phyloP scores from a whole-genome alignment of 345 rosid species.

The Syzygium aromaticum region DNA sequence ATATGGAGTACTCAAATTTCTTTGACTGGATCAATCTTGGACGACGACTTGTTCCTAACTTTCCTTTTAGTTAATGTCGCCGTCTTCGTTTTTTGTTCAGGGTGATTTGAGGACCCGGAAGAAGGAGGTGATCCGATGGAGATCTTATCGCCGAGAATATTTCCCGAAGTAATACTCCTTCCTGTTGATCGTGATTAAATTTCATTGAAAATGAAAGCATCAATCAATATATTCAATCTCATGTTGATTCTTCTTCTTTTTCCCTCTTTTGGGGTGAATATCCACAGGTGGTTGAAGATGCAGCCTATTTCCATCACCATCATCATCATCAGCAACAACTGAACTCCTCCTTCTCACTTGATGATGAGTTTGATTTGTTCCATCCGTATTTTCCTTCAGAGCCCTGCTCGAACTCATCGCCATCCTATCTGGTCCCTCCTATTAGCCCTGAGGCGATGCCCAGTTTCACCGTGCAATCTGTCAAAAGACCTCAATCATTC shows the following conservation, averaged over 20 bases:
- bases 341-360: background rate
- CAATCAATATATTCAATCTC: background rate
- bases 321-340: background rate
- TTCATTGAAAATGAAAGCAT: background rate
- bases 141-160: background rate
- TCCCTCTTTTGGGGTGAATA: background rate
- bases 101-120: background rate
- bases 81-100: background rate
- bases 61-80: background rate
- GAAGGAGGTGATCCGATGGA: background rate
- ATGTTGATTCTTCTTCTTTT: background rate
- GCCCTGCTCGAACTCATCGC: background rate
- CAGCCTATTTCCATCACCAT: background rate
- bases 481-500: background rate
- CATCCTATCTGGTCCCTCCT: background rate
- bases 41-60: background rate
- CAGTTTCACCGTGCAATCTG: background rate
- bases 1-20: too few relatives aligned
- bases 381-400: background rate
- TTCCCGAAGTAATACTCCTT: background rate
- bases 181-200: background rate
- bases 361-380: background rate
- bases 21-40: background rate
- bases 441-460: background rate
- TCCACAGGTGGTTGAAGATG: background rate